These are phyloP conservation scores for Candida sp. DNA, from an alignment of 1,139 yeast genomes.

Conservation along the genomic window DNA sequence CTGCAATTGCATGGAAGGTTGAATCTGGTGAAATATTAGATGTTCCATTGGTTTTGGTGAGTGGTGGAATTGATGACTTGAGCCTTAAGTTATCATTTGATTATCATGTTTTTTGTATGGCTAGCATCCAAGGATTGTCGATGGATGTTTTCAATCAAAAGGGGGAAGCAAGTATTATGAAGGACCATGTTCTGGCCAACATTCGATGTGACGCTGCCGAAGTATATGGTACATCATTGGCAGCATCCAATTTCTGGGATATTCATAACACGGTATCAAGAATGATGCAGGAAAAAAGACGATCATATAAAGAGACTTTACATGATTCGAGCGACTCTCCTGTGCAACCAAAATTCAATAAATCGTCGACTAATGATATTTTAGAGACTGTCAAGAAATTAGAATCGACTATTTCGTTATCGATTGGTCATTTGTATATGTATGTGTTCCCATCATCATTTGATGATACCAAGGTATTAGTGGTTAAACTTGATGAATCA, in stretches of 20 bases:
- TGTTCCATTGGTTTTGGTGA: slow-evolving; percentile 67
- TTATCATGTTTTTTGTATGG: slow-evolving; percentile 76
- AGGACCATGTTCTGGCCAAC: slow-evolving; percentile 62
- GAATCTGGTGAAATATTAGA: slow-evolving; percentile 39
- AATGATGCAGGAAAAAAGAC: slow-evolving; percentile 68
- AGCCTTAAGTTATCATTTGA: slow-evolving; percentile 71
- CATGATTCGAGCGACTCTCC: slow-evolving; percentile 40
- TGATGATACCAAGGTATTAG: slow-evolving; percentile 70
- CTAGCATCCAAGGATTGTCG: slow-evolving; percentile 45
- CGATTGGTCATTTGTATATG: slow-evolving; percentile 50
- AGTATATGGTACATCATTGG: slow-evolving; percentile 73
- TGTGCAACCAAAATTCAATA: slow-evolving; percentile 3
- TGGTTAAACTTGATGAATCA: slow-evolving; percentile 56
- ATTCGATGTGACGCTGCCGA: slow-evolving; percentile 55
- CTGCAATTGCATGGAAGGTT: slow-evolving; percentile 70
- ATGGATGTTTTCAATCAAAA: slow-evolving; percentile 69
- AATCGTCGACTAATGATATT: slow-evolving; percentile 23
- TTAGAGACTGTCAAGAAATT: slow-evolving; percentile 38
- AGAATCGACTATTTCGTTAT: slow-evolving; percentile 61
- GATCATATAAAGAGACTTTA: slow-evolving; percentile 72
- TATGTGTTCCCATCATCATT: slow-evolving; percentile 79
- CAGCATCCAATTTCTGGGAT: slow-evolving; percentile 80
- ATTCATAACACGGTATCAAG: slow-evolving; percentile 69
- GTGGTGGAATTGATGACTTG: slow-evolving; percentile 54
- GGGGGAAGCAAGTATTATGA: slow-evolving; percentile 40